Conservation (phyloP, 305 asterid species). For the Andrographis paniculata region DNA sequence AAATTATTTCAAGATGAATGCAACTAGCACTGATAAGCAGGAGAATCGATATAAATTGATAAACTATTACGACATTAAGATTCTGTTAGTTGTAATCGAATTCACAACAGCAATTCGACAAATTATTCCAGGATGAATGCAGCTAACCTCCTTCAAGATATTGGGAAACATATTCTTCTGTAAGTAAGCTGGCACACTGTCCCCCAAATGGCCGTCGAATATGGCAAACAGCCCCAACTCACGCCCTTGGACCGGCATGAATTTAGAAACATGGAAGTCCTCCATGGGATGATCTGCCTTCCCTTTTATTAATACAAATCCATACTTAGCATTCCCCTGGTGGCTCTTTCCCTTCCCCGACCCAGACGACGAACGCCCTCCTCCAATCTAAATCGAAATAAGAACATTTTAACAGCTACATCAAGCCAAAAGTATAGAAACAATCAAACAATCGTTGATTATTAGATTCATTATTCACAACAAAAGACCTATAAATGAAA, state of each 20-base stretch:
- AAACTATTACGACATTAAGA: no score
- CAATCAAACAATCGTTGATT: not conserved
- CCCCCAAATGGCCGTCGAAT: conserved; percentile 86
- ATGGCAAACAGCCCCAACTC: conserved; percentile 92
- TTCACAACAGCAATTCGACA: not conserved
- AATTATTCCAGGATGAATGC: conserved; percentile 4
- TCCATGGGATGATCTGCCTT: conserved; percentile 96
- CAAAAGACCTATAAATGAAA: no score
- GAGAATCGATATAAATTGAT: no score
- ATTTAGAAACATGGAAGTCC: conserved; percentile 91
- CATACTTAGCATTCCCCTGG: conserved; percentile 53
- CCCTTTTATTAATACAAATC: conserved; percentile 72
- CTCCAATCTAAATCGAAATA: conserved; percentile 33
- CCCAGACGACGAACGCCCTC: conserved; percentile 46
- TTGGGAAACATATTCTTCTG: conserved; percentile 78
- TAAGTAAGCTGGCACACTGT: conserved; percentile 73
- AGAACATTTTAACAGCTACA: conserved; percentile 15
- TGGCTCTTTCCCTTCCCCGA: conserved; percentile 80
- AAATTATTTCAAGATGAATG: conserved; percentile 5
- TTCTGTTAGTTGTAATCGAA: not conserved
- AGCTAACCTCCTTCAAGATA: conserved; percentile 72
- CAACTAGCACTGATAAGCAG: no score
- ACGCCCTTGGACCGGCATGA: conserved; percentile 44
- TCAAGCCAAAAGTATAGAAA: not conserved
- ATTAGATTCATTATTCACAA: no score